Conservation (phyloP, 2,329 filamentous ascomycete genomes). For the Intubia oerlemansii region DNA sequence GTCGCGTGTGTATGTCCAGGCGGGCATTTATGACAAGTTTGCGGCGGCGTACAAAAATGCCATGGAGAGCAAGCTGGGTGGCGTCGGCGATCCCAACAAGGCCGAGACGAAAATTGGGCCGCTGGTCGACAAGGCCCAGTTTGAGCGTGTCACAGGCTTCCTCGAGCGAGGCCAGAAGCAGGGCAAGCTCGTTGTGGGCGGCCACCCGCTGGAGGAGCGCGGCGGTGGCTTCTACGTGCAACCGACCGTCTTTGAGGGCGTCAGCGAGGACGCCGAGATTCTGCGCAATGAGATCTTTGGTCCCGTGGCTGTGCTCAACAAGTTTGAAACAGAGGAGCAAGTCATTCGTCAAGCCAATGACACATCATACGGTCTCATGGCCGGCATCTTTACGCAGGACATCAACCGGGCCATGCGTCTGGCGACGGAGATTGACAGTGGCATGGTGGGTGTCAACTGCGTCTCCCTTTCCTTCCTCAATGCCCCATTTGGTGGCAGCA, state of each 20-base stretch:
- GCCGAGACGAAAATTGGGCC: constrained; percentile 36
- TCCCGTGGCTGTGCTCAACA: constrained; percentile 30
- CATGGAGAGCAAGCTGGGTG: constrained; percentile 31
- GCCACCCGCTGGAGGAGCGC: constrained; percentile 16
- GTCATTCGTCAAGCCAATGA: constrained; percentile 32
- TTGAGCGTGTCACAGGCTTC: constrained; percentile 21
- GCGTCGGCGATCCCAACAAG: constrained; percentile 39
- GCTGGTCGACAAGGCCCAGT: constrained; percentile 25
- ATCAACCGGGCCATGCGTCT: constrained; percentile 38
- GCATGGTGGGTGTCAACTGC: constrained; percentile 49
- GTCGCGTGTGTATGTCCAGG: constrained; percentile 47
- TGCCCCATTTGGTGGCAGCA: constrained; percentile 27
- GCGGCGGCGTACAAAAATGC: constrained; percentile 35
- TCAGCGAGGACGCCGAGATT: constrained; percentile 21
- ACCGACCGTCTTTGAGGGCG: constrained; percentile 20
- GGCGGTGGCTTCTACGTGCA: constrained; percentile 10
- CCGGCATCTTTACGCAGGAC: constrained; percentile 36
- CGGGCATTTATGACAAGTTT: constrained; percentile 34
- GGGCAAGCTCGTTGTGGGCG: constrained; percentile 17
- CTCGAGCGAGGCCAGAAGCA: constrained; percentile 19
- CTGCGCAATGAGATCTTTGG: constrained; percentile 35
- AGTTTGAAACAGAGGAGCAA: constrained; percentile 34
- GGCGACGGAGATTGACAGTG: constrained; percentile 34
- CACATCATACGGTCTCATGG: constrained; percentile 22
- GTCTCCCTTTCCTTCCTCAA: constrained; percentile 16